Evolutionary conservation across 2,329 filamentous ascomycete species (phyloP).

Genomic region (Colletotrichum tamarilloi): DNA sequence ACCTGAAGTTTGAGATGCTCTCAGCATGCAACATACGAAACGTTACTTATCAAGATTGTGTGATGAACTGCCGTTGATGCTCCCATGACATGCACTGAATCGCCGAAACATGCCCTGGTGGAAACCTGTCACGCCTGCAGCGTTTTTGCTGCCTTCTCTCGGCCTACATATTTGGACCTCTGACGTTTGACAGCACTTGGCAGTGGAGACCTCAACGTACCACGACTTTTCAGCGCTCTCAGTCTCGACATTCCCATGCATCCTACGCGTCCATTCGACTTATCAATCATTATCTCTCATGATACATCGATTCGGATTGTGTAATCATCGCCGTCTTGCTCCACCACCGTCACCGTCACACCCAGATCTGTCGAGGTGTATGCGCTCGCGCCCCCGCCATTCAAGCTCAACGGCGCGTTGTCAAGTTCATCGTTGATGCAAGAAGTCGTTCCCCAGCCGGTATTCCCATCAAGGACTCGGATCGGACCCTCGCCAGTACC

Average conservation of each 20-base stretch:
- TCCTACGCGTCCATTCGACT: neutral
- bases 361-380: neutral
- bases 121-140: too few relatives aligned
- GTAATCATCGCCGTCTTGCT: slow-evolving; percentile 9
- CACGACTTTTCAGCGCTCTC: neutral
- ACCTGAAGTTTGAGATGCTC: neutral
- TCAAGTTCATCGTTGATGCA: slow-evolving; percentile 45
- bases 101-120: neutral
- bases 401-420: slow-evolving; percentile 43
- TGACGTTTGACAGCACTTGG: neutral
- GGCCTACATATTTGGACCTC: neutral
- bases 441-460: slow-evolving; percentile 38
- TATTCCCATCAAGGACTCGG: slow-evolving; percentile 46
- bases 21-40: neutral
- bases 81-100: neutral
- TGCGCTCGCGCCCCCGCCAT: neutral
- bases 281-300: neutral
- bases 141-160: neutral
- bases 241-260: neutral
- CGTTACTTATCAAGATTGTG: neutral
- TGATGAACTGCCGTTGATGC: slow-evolving; percentile 15
- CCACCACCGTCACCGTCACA: slow-evolving; percentile 1
- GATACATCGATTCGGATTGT: slow-evolving; percentile 7
- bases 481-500: slow-evolving; percentile 45
- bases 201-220: neutral